Base-by-base conservation (phyloP, 805 yeast species). In the Wickerhamomyces rabaulensis region DNA sequence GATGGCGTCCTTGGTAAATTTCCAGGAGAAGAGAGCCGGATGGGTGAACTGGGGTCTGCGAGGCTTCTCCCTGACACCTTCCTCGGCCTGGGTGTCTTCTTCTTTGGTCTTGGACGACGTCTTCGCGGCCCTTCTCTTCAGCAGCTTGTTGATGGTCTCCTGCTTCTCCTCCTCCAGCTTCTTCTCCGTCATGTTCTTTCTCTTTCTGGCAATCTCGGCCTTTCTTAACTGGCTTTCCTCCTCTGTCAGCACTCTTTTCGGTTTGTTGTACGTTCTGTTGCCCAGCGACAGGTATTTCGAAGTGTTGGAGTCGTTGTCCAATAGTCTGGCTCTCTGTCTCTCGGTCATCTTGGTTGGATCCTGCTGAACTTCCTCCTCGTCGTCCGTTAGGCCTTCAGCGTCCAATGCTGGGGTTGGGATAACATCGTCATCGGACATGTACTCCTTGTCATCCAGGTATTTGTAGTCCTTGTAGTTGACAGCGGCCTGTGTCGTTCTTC, bases 111-210 rank as follows among this genome's bases (percentile, higher is more conserved):
- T 27, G 16, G 47, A 49, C 7, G 58, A 51, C 0, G 53, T 57
- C 61, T 85, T 85, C 41, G 79, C 80, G 0, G 97, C 96, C 52
- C 96, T 76, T 64, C 91, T 81, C 65, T 87, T 84, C 52, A 92
- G 71, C 52, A 92, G 70, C 63, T 87, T 88, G 63, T 92, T 92
- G 53, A 92, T 74, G 0, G 97, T 91, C 53, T 92, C 97, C 60
- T 83, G 79, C 62, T 94, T 94, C 65, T 94, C 98, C 63, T 88
- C 97, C 60, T 91, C 97, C 37, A 88, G 68, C 52, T 84, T 80
- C 67, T 84, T 84, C 57, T 84, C 90, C 54, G 84, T 82, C 57
- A 89, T 76, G 61, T 92, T 91, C 63, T 86, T 87, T 53, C 99
- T 75, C 64, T 90, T 80, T 57, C 98, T 76, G 0, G 97, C 92